Evolutionary conservation across 768 basidiomycete genomes (phyloP).

Genomic region (Calvatia gigantea): DNA sequence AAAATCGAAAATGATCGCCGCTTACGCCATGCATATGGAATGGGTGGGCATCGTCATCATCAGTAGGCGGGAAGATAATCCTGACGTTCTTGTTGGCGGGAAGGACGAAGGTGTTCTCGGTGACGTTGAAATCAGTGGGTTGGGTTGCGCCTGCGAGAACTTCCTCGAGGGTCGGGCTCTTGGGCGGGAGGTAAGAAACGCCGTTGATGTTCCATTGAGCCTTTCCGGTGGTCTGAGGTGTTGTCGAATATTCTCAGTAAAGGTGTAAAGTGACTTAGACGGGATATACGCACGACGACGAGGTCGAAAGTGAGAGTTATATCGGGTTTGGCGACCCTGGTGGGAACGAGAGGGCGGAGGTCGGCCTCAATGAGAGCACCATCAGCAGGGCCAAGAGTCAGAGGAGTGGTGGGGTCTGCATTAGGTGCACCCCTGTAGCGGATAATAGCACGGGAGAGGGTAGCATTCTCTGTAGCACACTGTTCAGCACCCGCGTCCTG

Average conservation of each 20-base stretch:
- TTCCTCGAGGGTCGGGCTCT: slow-evolving; percentile 22
- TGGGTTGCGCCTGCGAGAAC: slow-evolving; percentile 22
- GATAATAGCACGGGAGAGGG: slow-evolving; percentile 29
- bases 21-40: background rate
- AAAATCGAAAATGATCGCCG: background rate
- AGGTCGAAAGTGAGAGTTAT: slow-evolving; percentile 28
- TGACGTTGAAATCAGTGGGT: slow-evolving; percentile 19
- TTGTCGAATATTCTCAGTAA: background rate
- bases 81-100: slow-evolving; percentile 23
- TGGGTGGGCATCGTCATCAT: slow-evolving; percentile 17
- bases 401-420: slow-evolving; percentile 28
- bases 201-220: slow-evolving; percentile 30
- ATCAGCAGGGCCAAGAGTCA: slow-evolving; percentile 15
- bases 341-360: slow-evolving; percentile 29
- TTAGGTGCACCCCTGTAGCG: slow-evolving; percentile 35
- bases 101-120: slow-evolving; percentile 25
- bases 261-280: slow-evolving; percentile 9
- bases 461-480: slow-evolving; percentile 7
- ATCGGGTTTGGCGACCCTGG: slow-evolving; percentile 15
- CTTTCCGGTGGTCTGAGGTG: slow-evolving; percentile 16
- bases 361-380: slow-evolving; percentile 31
- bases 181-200: slow-evolving; percentile 24
- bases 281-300: slow-evolving; percentile 16
- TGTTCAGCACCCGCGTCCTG: no score
- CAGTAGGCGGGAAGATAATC: slow-evolving; percentile 22